These are phyloP conservation scores for Boletus rubroflammeus DNA, from an alignment of 768 basidiomycete species.

Conservation along the genomic window DNA sequence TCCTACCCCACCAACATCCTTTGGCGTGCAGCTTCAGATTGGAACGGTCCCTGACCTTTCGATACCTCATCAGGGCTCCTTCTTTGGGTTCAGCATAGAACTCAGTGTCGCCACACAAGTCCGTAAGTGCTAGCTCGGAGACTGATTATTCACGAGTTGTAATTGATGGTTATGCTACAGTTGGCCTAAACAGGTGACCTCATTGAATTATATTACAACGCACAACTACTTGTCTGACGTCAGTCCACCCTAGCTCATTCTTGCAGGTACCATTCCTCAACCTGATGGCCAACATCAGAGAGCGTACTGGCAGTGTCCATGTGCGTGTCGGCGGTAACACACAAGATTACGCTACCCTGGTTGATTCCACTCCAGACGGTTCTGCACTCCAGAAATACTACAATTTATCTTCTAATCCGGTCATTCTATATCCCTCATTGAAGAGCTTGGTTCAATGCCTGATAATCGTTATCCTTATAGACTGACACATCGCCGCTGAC, in stretches of 20 bases:
- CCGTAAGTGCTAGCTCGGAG: not conserved
- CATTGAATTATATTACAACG: not conserved
- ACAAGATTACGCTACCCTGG: conserved; percentile 64
- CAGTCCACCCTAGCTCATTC: conserved; percentile 36
- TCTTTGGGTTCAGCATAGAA: conserved; percentile 74
- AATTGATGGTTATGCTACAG: not conserved
- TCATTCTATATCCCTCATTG: conserved; percentile 11
- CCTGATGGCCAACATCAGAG: conserved; percentile 66
- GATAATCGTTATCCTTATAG: not conserved
- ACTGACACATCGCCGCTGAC: conserved; percentile 40
- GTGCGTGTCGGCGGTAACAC: conserved; percentile 82
- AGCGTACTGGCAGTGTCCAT: conserved; percentile 57
- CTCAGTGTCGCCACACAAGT: conserved; percentile 62
- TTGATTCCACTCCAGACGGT: conserved; percentile 45
- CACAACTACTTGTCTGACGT: not conserved
- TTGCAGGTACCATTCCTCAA: conserved; percentile 71
- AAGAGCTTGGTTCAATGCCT: not conserved
- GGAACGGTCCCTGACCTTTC: conserved; percentile 33
- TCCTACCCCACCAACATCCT: conserved; percentile 39
- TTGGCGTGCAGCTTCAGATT: conserved; percentile 41
- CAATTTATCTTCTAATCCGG: conserved; percentile 36
- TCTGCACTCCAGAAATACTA: conserved; percentile 49
- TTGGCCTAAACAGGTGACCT: conserved; percentile 20
- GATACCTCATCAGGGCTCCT: conserved; percentile 48
- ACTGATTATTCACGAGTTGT: not conserved